phyloP scores from a whole-genome alignment of 305 asterid species.

The Fraxinus albicans region DNA sequence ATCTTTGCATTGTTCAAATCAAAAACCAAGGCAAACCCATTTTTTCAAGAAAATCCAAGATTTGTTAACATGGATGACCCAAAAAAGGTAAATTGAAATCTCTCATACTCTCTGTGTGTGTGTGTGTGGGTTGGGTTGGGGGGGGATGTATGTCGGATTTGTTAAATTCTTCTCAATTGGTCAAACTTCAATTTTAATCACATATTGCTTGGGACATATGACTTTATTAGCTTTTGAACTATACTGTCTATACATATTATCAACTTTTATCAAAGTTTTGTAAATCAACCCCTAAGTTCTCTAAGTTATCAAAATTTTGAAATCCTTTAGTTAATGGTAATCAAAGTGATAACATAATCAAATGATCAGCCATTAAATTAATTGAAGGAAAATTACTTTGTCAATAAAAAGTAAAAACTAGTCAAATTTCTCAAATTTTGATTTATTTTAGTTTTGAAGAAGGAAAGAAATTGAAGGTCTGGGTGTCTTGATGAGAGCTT shows the following conservation, averaged over 20 bases:
- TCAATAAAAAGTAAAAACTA: neutral
- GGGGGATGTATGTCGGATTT: too few relatives aligned
- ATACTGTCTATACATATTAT: neutral
- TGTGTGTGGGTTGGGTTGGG: too few relatives aligned
- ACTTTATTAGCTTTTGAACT: too few relatives aligned
- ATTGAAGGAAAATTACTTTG: neutral
- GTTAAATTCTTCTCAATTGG: neutral
- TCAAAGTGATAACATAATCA: neutral
- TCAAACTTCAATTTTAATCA: neutral
- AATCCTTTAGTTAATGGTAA: neutral
- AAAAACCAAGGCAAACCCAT: neutral
- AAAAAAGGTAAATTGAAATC: neutral
- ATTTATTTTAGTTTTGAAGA: neutral
- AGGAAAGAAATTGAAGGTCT: neutral
- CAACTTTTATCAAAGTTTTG: neutral
- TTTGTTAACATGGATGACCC: neutral
- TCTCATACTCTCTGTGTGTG: neutral
- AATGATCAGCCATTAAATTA: neutral
- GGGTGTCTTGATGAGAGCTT: neutral
- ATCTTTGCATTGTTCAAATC: neutral
- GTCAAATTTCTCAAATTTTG: neutral
- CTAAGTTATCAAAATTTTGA: neutral
- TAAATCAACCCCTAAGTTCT: neutral
- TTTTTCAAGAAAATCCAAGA: neutral
- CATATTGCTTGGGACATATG: too few relatives aligned